Conservation (phyloP, 805 yeast species). For the Pichia gijzeniarum region DNA sequence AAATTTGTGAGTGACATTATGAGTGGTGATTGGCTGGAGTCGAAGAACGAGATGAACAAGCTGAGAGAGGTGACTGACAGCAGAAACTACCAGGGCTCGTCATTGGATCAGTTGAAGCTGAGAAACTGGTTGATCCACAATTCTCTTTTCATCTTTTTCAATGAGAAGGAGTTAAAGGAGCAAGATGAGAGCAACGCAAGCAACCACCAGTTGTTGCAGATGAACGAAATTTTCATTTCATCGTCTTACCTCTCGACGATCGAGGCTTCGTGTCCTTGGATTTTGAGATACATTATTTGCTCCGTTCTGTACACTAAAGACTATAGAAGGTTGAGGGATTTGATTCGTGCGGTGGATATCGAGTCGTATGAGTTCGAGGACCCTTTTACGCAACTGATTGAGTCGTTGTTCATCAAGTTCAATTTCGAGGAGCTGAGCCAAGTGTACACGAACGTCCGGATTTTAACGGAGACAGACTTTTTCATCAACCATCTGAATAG, state of each 20-base stretch:
- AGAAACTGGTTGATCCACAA: slow-evolving; percentile 68
- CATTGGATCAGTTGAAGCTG: slow-evolving; percentile 53
- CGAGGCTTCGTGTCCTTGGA: slow-evolving; percentile 70
- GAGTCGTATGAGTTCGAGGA: slow-evolving; percentile 61
- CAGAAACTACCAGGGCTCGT: slow-evolving; percentile 42
- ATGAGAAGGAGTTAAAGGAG: slow-evolving; percentile 9
- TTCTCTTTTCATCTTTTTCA: slow-evolving; percentile 56
- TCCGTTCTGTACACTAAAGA: slow-evolving; percentile 42
- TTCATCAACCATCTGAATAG: slow-evolving; percentile 43
- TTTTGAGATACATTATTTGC: slow-evolving; percentile 55
- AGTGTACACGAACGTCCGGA: slow-evolving; percentile 42
- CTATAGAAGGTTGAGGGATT: slow-evolving; percentile 49
- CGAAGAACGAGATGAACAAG: slow-evolving; percentile 46
- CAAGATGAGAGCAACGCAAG: not conserved
- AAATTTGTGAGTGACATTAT: slow-evolving; percentile 56
- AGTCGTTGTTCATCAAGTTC: slow-evolving; percentile 49
- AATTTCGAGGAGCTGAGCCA: slow-evolving; percentile 49
- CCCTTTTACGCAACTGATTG: slow-evolving; percentile 53
- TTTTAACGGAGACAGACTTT: slow-evolving; percentile 48
- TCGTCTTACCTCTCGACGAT: slow-evolving; percentile 58
- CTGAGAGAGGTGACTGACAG: slow-evolving; percentile 55
- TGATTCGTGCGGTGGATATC: slow-evolving; percentile 50
- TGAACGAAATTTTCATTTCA: slow-evolving; percentile 52
- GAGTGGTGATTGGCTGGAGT: slow-evolving; percentile 45
- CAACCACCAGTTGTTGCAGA: slow-evolving; percentile 35